Evolutionary conservation across 176 grass and related monocot species (phyloP), one percentile per base, ranked within the genome.

Genomic region (Dactylis glomerata): DNA sequence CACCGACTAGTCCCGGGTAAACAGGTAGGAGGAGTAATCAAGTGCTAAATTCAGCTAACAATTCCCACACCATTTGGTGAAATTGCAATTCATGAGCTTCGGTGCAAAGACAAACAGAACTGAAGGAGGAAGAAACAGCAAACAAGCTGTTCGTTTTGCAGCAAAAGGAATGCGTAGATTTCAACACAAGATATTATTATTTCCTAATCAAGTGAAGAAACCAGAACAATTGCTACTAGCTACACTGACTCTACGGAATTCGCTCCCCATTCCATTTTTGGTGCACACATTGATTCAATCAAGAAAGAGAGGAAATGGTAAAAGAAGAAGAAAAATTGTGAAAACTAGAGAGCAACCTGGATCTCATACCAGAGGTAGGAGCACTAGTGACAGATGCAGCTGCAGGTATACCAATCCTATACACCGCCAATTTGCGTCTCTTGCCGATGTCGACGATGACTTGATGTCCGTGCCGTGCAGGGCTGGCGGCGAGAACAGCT

Each of bases 291-390:
- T 84, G 49, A 68, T 85, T 85, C 50, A 71, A 85, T 47, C 40
- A 9, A 33, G 68, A 85, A 30, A 68, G 55, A 31, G 73, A 55
- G 75, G 13, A 78, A 52, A 79, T 46, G 52, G 72, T 88, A 51
- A 33, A 58, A 68, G 20, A 87, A 90, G 44, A 80, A 72, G 2
- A 67, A 88, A 91, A 91, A 63, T 33, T 76, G 70, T 84, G 56
- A 28, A 83, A 47, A n/a, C 77, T 81, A 86, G 69, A 8, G 19
- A 89, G 82, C 50, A 88, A 87, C 76, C 83, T 81, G 71, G 40
- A 90, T 90, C 83, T 95, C 96, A 92, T 94, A 92, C 85, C 89
- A 94, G 81, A 69, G 74, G 82, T 40, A 88, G 24, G 24, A 73
- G 82, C 24, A 85, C 68, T 65, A 82, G 67, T 70, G 86, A 84